Evolutionary conservation across 164 flowering plant genomes (phyloP).

Genomic region (Vitis rupestris): DNA sequence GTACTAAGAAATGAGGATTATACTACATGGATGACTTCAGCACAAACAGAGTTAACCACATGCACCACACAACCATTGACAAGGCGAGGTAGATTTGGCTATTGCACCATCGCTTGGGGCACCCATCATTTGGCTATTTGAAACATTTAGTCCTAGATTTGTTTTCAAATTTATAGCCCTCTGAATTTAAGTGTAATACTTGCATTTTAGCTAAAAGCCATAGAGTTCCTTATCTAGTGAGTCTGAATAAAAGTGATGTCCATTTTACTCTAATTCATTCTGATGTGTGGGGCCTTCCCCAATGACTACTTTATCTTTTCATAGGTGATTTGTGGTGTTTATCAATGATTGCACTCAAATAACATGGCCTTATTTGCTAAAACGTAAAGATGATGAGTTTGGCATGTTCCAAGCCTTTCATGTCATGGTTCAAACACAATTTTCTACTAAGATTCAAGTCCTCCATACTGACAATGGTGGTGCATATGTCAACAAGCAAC

Average conservation of each 20-base stretch:
- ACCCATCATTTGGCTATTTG: not conserved
- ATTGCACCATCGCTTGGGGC: not conserved
- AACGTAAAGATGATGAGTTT: not conserved
- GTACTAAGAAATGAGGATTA: too few relatives aligned
- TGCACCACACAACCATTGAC: too few relatives aligned
- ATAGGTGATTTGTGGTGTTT: slow-evolving; percentile 9
- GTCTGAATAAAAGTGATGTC: not conserved
- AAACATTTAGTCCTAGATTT: not conserved
- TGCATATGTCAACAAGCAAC: not conserved
- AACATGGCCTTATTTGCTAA: slow-evolving; percentile 11
- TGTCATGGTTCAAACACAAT: slow-evolving; percentile 1
- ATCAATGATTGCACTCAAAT: slow-evolving; percentile 6
- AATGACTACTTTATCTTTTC: not conserved
- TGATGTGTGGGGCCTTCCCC: not conserved
- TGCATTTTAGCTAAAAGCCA: not conserved
- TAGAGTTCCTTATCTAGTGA: not conserved
- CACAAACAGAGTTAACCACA: too few relatives aligned
- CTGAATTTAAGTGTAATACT: not conserved
- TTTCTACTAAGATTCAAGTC: not conserved
- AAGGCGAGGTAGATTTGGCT: too few relatives aligned
- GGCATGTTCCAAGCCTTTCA: not conserved
- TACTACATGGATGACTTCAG: too few relatives aligned
- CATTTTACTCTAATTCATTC: not conserved
- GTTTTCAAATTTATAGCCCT: not conserved
- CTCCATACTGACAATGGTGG: slow-evolving; percentile 1